These are phyloP conservation scores for Vitis vinifera DNA, from an alignment of 164 flowering plant genomes.

Conservation along the genomic window ASM3070453v1 NC_081807.1:13496501-13497000, in stretches of 20 bases:
- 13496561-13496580: constrained; percentile 59
- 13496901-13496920: too few species aligned
- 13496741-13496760: not conserved
- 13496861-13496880: too few species aligned
- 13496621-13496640: not conserved
- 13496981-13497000: too few species aligned
- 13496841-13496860: not conserved
- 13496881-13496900: too few species aligned
- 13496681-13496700: not conserved
- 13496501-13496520: not conserved
- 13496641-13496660: not conserved
- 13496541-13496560: constrained; percentile 61
- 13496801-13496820: constrained; percentile 13
- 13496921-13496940: too few species aligned
- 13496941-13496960: too few species aligned
- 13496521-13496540: constrained; percentile 54
- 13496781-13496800: constrained; percentile 9
- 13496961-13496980: too few species aligned
- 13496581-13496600: constrained; percentile 47
- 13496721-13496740: constrained; percentile 6
- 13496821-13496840: not conserved
- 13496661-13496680: not conserved
- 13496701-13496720: not conserved
- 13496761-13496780: constrained; percentile 2
- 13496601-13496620: not conserved